Evolutionary conservation across 2,329 filamentous ascomycete species (phyloP).

Genomic region (Fusarium ambrosium): DNA sequence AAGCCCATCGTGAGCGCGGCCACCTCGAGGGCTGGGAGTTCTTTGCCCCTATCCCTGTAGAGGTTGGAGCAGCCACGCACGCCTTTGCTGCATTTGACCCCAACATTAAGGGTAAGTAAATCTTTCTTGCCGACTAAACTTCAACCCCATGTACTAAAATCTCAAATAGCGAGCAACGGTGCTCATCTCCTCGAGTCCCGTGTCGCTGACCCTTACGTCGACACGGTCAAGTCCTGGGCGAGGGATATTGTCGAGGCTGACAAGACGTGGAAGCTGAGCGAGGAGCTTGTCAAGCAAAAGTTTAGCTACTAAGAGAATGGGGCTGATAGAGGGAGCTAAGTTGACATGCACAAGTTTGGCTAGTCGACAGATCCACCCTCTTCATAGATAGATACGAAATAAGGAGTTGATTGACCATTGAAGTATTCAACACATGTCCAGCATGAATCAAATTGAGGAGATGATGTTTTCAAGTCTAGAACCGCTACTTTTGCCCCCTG

Average conservation of each 20-base stretch:
- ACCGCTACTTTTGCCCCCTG: neutral
- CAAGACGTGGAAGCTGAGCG: constrained; percentile 61
- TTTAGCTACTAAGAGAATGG: constrained; percentile 49
- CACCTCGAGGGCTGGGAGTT: constrained; percentile 42
- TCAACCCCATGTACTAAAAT: neutral
- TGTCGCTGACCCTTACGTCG: constrained; percentile 48
- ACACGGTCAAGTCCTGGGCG: constrained; percentile 50
- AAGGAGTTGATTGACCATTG: neutral
- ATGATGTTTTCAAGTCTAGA: constrained; percentile 12
- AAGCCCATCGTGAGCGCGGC: constrained; percentile 40
- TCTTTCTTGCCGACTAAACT: accelerated
- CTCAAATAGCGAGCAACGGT: constrained; percentile 47
- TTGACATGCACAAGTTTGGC: neutral
- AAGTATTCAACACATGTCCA: neutral
- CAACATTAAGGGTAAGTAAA: constrained; percentile 43
- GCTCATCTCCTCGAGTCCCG: constrained; percentile 51
- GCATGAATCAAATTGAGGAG: neutral
- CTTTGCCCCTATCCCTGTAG: constrained; percentile 37
- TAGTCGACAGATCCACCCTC: neutral
- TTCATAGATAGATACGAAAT: neutral
- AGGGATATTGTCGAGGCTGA: constrained; percentile 54
- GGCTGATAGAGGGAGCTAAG: neutral
- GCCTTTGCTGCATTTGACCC: constrained; percentile 56
- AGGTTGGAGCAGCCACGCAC: constrained; percentile 52
- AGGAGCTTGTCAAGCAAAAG: constrained; percentile 59